Conservation (phyloP, 177 flowering plant species). For the Tripterygium wilfordii region DNA sequence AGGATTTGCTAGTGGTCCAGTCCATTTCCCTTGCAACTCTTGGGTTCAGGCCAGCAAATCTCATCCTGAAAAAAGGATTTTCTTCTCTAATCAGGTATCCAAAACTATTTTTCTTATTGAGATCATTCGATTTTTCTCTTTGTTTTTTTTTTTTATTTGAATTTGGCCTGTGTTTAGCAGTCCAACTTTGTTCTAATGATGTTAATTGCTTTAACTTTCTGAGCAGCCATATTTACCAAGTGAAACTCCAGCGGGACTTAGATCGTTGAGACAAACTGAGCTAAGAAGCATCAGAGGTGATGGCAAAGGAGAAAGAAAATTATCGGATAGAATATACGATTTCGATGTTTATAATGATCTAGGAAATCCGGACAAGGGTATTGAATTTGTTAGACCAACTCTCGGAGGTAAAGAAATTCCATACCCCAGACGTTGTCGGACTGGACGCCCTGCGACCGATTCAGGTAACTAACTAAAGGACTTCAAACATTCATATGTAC, state of each 20-base stretch:
- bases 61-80: constrained; percentile 65
- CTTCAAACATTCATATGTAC: background rate
- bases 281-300: constrained; percentile 66
- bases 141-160: background rate
- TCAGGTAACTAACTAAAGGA: constrained; percentile 35
- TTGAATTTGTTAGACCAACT: constrained; percentile 45
- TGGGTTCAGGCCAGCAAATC: constrained; percentile 82
- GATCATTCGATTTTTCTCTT: no score
- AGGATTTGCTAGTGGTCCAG: constrained; percentile 75
- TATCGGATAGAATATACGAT: constrained; percentile 71
- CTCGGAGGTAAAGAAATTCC: constrained; percentile 71
- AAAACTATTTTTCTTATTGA: background rate
- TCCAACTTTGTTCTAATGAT: background rate
- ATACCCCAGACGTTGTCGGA: constrained; percentile 81
- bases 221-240: constrained; percentile 84
- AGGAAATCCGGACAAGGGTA: constrained; percentile 83
- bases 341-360: constrained; percentile 78
- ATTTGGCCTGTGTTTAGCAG: background rate
- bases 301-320: constrained; percentile 65
- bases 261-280: constrained; percentile 66
- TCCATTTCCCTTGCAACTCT: constrained; percentile 79
- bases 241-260: constrained; percentile 78
- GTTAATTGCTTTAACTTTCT: background rate
- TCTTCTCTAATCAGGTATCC: constrained; percentile 77
- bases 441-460: constrained; percentile 71